Conservation (phyloP, 2,329 filamentous ascomycete species). For the Pestalotiopsis sp. region DNA sequence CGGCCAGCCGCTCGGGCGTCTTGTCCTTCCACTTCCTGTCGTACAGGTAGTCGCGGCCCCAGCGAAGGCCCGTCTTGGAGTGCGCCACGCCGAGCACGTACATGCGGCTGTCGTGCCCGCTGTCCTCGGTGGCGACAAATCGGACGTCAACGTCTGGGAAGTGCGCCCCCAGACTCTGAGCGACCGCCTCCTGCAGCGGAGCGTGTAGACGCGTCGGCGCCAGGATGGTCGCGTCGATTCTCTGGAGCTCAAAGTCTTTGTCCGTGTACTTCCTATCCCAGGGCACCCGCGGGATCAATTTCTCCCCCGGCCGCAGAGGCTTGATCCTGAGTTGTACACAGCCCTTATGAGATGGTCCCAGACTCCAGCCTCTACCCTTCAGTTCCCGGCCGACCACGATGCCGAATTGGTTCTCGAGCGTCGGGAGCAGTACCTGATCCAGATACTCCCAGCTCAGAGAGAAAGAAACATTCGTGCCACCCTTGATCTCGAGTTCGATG, state of each 20-base stretch:
- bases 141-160: conserved; percentile 45
- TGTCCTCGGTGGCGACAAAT: conserved; percentile 51
- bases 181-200: conserved; percentile 40
- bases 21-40: conserved; percentile 42
- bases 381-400: conserved; percentile 46
- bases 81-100: conserved; percentile 59
- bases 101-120: conserved; percentile 48
- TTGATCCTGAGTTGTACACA: conserved; percentile 45
- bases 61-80: conserved; percentile 43
- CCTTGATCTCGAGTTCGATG: conserved; percentile 51
- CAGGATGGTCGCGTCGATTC: conserved; percentile 52
- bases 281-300: conserved; percentile 36
- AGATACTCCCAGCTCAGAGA: conserved; percentile 63
- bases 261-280: conserved; percentile 17
- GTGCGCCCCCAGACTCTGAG: conserved; percentile 36
- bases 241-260: conserved; percentile 35
- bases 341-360: conserved; percentile 42
- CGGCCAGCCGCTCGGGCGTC: conserved; percentile 30
- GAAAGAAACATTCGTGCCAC: conserved; percentile 60
- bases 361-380: conserved; percentile 50
- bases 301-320: conserved; percentile 36
- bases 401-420: conserved; percentile 50
- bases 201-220: conserved; percentile 45
- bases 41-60: conserved; percentile 49
- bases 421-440: conserved; percentile 60